phyloP scores from a whole-genome alignment of 1,139 yeast genomes.

The Suhomyces yuchorum region DNA sequence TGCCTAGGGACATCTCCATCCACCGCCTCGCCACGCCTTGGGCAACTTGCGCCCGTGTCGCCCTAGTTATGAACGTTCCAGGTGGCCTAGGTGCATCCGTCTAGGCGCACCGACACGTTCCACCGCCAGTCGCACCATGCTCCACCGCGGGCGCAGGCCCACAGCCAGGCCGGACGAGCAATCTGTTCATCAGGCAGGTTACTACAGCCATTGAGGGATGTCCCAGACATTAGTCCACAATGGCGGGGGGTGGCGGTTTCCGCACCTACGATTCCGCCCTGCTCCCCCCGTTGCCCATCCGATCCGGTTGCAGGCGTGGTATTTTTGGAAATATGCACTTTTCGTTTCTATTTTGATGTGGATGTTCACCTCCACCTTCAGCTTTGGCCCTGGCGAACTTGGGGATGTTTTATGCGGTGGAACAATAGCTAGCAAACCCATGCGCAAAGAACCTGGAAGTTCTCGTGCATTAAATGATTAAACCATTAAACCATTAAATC shows the following conservation, averaged over 20 bases:
- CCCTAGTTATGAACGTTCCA: background rate
- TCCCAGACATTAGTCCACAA: background rate
- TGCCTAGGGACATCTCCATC: no score
- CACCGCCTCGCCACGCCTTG: background rate
- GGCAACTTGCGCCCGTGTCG: background rate
- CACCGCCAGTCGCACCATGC: background rate
- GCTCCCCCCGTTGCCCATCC: no score
- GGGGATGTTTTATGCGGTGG: background rate
- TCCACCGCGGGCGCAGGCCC: background rate
- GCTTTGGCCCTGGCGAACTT: no score
- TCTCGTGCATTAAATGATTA: no score
- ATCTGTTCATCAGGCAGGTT: background rate
- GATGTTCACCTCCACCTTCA: no score
- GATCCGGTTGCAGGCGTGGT: no score
- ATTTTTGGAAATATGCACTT: no score
- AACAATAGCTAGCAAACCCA: background rate
- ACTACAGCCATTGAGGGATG: background rate
- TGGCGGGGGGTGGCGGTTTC: background rate
- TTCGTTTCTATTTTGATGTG: no score
- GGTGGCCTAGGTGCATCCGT: background rate
- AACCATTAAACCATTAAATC: no score
- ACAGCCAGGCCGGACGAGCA: background rate
- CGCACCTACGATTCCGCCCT: no score
- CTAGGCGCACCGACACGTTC: background rate
- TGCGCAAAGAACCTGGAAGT: no score